Evolutionary conservation across 2,329 filamentous ascomycete genomes (phyloP), one percentile per base, ranked within the genome.

Genomic region (Penicillium oxalicum): DNA sequence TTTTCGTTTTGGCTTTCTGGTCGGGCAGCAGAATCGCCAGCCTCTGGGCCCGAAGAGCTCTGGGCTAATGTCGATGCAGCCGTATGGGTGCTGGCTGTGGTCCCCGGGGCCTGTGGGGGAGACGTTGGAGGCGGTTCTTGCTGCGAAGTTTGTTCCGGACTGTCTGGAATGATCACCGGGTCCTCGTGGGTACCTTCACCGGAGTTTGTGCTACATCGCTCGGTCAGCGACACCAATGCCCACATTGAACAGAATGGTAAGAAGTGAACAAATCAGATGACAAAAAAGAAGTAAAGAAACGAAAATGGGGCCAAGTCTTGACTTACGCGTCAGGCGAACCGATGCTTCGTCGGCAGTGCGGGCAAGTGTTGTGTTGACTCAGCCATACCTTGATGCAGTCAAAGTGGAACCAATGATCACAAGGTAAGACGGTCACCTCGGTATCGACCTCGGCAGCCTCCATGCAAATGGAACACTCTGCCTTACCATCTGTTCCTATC

Each of bases 381-480:
- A 97, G 72, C 91, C 91, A 97, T 43, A 87, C 76, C 25, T 82
- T 78, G 32, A 93, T 87, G 61, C 91, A 97, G 26, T 80, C 75
- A 49, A 84, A 84, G 62, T 96, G 91, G 66, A 95, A 97, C 88
- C 89, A 95, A 64, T 98, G 93, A 50, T 82, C 86, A 70, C 93
- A 98, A 0, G 90, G 90, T 44, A 98, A 70, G 40, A 84, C 78
- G 0, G 87, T 80, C 4, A 91, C 88, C 63, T 87, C 82, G 28
- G 87, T 83, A 9, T 83, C 86, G 33, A 87, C 63, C 26, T 81
- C 77, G 53, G 94, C 84, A 27, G 87, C 81, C 47, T 96, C 90
- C 74, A 97, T 95, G 70, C 93, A 98, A 50, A 98, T 95, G 33
- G 88, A 91, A 67, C 93, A 98, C 63, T 96, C 91, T 1, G 79